These are phyloP conservation scores for Hypoxylon sp. DNA, from an alignment of 2,329 filamentous ascomycete species.

Conservation along the genomic window DNA sequence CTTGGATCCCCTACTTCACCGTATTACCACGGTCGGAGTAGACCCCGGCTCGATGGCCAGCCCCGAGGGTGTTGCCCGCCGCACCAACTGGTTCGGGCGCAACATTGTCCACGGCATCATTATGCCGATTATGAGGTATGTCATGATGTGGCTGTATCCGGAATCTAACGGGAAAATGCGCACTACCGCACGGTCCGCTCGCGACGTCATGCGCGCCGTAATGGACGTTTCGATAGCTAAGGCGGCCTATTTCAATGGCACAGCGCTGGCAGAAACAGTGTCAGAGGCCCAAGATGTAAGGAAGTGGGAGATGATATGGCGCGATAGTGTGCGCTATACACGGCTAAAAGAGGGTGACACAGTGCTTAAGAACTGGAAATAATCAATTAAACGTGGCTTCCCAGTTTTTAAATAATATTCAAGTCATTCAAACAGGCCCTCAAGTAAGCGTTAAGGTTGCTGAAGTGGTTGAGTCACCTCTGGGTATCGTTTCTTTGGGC, in stretches of 20 bases:
- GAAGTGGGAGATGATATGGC: slow-evolving; percentile 14
- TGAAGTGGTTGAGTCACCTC: no score
- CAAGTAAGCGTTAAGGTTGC: no score
- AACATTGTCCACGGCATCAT: slow-evolving; percentile 18
- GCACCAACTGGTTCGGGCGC: slow-evolving; percentile 16
- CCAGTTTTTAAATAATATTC: neutral
- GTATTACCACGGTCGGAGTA: slow-evolving; percentile 8
- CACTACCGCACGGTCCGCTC: slow-evolving; percentile 11
- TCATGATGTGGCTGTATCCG: slow-evolving; percentile 15
- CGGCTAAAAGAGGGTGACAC: slow-evolving; percentile 14
- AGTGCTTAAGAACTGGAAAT: slow-evolving; percentile 13
- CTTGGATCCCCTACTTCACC: slow-evolving; percentile 15
- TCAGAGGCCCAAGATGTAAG: slow-evolving; percentile 7
- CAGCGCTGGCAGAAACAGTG: slow-evolving; percentile 6
- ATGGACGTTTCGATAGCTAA: slow-evolving; percentile 1
- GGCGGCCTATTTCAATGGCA: slow-evolving; percentile 13
- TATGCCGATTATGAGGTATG: slow-evolving; percentile 16
- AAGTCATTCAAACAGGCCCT: slow-evolving; percentile 1
- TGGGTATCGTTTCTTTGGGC: no score
- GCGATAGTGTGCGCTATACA: slow-evolving; percentile 17
- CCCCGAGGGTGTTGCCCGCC: slow-evolving; percentile 10
- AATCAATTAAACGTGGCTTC: neutral
- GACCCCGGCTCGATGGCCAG: slow-evolving; percentile 19
- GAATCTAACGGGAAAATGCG: slow-evolving; percentile 16
- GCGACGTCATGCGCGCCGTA: slow-evolving; percentile 8